Conservation (phyloP, 345 rosid species). For the Moringa oleifera region DNA sequence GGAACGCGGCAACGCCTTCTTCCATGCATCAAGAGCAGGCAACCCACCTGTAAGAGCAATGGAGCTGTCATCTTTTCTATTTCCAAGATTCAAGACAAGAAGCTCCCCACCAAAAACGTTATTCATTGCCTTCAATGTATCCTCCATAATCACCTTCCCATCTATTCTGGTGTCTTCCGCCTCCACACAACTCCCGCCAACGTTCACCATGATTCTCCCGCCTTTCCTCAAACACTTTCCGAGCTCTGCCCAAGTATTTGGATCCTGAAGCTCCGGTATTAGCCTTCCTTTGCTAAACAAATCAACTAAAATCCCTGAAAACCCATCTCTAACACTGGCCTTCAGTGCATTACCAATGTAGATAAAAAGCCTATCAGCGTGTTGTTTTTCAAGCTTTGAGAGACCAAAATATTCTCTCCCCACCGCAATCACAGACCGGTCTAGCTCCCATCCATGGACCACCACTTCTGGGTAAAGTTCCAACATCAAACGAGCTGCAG, state of each 20-base stretch:
- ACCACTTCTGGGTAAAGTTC: conserved; percentile 51
- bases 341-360: conserved; percentile 61
- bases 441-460: conserved; percentile 92
- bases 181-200: conserved; percentile 57
- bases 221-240: conserved; percentile 52
- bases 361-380: conserved; percentile 53
- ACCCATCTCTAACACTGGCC: conserved; percentile 50
- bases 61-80: conserved; percentile 58
- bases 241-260: conserved; percentile 54
- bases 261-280: conserved; percentile 85
- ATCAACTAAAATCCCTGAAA: conserved; percentile 56
- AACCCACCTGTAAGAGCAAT: conserved; percentile 37
- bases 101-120: conserved; percentile 49
- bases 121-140: conserved; percentile 61
- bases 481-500: conserved; percentile 60
- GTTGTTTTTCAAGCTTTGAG: conserved; percentile 51
- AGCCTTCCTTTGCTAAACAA: conserved; percentile 66
- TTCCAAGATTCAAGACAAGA: conserved; percentile 28
- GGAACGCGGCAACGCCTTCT: conserved; percentile 31
- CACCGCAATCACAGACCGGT: conserved; percentile 67
- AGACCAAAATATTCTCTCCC: conserved; percentile 78
- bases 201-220: conserved; percentile 51
- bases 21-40: conserved; percentile 68
- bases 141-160: conserved; percentile 68
- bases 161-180: conserved; percentile 47